These are phyloP conservation scores for Aleurites moluccanus DNA, from an alignment of 441 rosid species.

Conservation along the genomic window DNA sequence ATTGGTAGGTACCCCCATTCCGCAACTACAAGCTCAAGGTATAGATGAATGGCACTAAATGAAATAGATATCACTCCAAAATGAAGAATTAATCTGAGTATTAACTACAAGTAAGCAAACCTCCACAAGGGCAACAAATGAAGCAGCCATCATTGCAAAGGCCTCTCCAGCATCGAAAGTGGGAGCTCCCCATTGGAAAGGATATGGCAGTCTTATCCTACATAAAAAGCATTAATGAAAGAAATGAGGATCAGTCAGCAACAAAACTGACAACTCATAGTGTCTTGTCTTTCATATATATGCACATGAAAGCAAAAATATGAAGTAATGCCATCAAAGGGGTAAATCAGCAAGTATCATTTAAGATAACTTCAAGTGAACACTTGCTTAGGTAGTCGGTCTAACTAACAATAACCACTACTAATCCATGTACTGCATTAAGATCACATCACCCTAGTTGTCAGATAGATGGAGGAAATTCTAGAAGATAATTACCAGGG, in stretches of 20 bases:
- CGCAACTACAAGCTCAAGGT: neutral
- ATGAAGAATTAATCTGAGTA: neutral
- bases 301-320: neutral
- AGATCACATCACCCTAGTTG: slow-evolving; percentile 4
- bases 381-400: neutral
- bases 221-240: slow-evolving; percentile 17
- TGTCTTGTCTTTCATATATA: slow-evolving; percentile 9
- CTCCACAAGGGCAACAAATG: slow-evolving; percentile 95
- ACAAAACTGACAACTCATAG: neutral
- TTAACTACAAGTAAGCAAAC: slow-evolving; percentile 38
- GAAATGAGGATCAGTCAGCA: slow-evolving; percentile 14
- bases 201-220: slow-evolving; percentile 97
- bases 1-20: neutral
- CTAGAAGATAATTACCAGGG: slow-evolving; percentile 58
- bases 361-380: neutral
- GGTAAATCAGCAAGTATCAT: slow-evolving; percentile 1
- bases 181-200: slow-evolving; percentile 98
- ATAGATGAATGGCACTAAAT: neutral
- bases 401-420: neutral
- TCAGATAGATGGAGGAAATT: slow-evolving; percentile 7
- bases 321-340: neutral
- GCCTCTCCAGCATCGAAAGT: slow-evolving; percentile 97
- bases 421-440: neutral
- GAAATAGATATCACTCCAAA: neutral
- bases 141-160: slow-evolving; percentile 96